Evolutionary conservation across 2,329 filamentous ascomycete species (phyloP).

Genomic region (Biscogniauxia marginata): DNA sequence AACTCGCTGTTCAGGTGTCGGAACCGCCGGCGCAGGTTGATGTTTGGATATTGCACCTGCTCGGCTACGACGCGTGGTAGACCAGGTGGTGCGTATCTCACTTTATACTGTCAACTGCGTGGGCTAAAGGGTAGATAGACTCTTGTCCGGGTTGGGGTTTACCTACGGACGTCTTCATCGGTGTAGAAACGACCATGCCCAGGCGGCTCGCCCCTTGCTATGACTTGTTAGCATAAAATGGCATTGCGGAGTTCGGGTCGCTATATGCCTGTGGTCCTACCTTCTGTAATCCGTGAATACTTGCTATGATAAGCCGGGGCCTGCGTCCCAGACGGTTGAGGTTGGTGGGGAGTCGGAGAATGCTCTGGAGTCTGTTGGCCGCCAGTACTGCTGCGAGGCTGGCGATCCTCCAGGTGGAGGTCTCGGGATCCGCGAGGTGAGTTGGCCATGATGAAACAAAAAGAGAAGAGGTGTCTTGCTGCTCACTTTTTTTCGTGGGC

Average conservation of each 20-base stretch:
- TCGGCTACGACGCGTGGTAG: constrained; percentile 14
- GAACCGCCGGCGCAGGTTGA: constrained; percentile 17
- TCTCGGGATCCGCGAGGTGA: neutral
- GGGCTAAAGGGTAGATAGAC: too few species aligned
- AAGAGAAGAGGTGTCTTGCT: neutral
- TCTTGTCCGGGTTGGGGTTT: neutral
- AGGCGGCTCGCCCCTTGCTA: constrained; percentile 6
- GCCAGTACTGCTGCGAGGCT: constrained; percentile 1
- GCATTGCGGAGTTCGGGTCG: neutral
- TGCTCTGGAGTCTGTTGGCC: neutral
- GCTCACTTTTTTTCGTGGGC: neutral
- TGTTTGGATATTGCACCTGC: constrained; percentile 14
- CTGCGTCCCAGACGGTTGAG: neutral
- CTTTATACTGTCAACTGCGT: neutral
- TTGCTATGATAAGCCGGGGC: neutral
- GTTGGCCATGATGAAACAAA: constrained; percentile 7
- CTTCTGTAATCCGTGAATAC: neutral
- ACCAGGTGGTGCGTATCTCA: constrained; percentile 7
- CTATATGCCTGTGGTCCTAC: neutral
- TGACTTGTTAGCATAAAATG: constrained; percentile 7
- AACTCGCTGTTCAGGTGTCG: constrained; percentile 2
- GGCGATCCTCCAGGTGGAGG: constrained; percentile 2
- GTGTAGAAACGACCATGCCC: constrained; percentile 13
- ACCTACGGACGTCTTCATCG: constrained; percentile 18
- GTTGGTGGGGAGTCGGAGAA: neutral